Conservation (phyloP, 495 filamentous ascomycete genomes). For the Penicillium riverlandense region DNA sequence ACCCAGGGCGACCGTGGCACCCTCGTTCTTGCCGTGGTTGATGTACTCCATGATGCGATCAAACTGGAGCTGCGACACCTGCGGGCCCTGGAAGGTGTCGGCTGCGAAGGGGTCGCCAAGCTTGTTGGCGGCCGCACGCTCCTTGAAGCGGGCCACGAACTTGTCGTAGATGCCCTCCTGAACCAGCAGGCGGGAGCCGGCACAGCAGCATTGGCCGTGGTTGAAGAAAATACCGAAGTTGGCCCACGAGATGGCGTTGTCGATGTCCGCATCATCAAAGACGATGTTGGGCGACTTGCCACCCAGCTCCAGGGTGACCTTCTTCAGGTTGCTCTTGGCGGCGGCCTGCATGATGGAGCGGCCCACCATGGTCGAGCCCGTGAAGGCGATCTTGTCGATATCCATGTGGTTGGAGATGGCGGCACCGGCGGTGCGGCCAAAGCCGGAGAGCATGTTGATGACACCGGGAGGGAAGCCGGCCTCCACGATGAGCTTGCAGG, state of each 20-base stretch:
- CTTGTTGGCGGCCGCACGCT: slow-evolving; percentile 70
- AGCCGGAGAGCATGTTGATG: slow-evolving; percentile 89
- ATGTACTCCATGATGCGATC: slow-evolving; percentile 99
- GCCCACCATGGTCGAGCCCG: slow-evolving; percentile 85
- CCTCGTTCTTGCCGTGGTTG: slow-evolving; percentile 76
- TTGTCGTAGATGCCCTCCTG: slow-evolving; percentile 95
- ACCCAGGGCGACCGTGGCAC: slow-evolving; percentile 78
- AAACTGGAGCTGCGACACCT: slow-evolving; percentile 90
- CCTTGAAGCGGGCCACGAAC: slow-evolving; percentile 84
- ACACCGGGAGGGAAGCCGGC: slow-evolving; percentile 96
- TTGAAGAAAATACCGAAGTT: slow-evolving; percentile 99
- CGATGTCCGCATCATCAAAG: slow-evolving; percentile 92
- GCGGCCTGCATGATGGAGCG: slow-evolving; percentile 94
- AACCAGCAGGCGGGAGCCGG: slow-evolving; percentile 91
- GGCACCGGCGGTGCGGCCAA: slow-evolving; percentile 84
- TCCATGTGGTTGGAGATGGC: slow-evolving; percentile 94
- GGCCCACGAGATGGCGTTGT: slow-evolving; percentile 93
- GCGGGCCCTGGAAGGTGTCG: slow-evolving; percentile 94
- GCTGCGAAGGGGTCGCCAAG: slow-evolving; percentile 86
- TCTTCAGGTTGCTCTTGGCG: slow-evolving; percentile 92
- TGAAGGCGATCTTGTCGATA: slow-evolving; percentile 98
- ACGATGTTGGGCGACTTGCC: slow-evolving; percentile 98
- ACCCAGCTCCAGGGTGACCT: slow-evolving; percentile 97
- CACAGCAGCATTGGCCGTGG: slow-evolving; percentile 98
- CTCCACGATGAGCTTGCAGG: slow-evolving; percentile 76